A percentile compares a stretch with the other conserved stretches of the same genome.
Evolutionary conservation across 768 basidiomycete genomes (phyloP).

Genomic region (Tylopilus subfusipes): DNA sequence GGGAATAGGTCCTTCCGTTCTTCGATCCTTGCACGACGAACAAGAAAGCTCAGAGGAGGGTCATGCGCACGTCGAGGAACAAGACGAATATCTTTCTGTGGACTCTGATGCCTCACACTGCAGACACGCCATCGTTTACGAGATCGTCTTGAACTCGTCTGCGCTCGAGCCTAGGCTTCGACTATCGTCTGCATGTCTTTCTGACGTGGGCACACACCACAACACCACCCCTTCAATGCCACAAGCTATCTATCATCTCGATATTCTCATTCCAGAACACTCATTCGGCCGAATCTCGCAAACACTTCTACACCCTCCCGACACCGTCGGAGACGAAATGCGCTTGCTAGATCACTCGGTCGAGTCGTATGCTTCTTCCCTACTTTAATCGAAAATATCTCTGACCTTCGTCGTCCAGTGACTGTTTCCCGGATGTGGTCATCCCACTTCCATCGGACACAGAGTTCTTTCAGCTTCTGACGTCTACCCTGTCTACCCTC

Average conservation of each 20-base stretch:
- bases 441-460: constrained; percentile 79
- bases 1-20: constrained; percentile 51
- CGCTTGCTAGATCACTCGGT: neutral
- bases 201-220: neutral
- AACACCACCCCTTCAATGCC: neutral
- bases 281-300: constrained; percentile 4
- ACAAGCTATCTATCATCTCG: constrained; percentile 7
- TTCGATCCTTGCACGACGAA: constrained; percentile 44
- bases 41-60: constrained; percentile 12
- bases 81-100: neutral
- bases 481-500: constrained; percentile 54
- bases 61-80: neutral
- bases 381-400: neutral
- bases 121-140: constrained; percentile 47
- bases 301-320: constrained; percentile 2
- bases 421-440: constrained; percentile 48
- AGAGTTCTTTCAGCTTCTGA: constrained; percentile 76
- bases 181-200: constrained; percentile 39
- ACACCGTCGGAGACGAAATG: neutral
- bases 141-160: constrained; percentile 47
- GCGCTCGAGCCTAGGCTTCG: constrained; percentile 56
- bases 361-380: constrained; percentile 8
- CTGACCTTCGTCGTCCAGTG: constrained; percentile 6
- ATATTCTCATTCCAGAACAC: constrained; percentile 15
- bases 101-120: neutral